Conservation (phyloP, 2,329 filamentous ascomycete genomes). For the Aquanectria penicillioides region DNA sequence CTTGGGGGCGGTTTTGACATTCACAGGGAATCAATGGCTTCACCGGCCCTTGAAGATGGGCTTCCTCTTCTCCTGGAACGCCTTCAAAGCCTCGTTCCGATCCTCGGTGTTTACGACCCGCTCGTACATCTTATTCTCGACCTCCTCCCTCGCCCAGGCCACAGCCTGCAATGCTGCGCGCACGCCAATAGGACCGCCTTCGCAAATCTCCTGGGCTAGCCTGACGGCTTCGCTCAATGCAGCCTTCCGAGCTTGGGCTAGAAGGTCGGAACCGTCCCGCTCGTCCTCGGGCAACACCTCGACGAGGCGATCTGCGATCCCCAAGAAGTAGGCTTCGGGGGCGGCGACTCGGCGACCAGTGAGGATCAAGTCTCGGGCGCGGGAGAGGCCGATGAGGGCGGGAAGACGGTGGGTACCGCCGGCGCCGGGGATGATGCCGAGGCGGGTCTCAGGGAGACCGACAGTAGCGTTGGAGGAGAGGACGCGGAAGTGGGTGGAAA, state of each 20-base stretch:
- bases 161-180: conserved; percentile 84
- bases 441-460: conserved; percentile 87
- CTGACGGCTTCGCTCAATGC: conserved; percentile 81
- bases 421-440: conserved; percentile 94
- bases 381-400: conserved; percentile 78
- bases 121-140: conserved; percentile 90
- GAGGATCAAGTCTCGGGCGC: conserved; percentile 90
- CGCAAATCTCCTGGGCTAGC: conserved; percentile 85
- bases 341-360: conserved; percentile 88
- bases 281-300: conserved; percentile 73
- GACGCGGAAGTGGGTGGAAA: conserved; percentile 89
- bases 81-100: conserved; percentile 84
- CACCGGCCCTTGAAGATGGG: conserved; percentile 66
- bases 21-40: conserved; percentile 18
- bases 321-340: conserved; percentile 89
- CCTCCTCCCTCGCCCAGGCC: conserved; percentile 73
- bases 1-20: too few species aligned
- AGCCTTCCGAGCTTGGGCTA: conserved; percentile 69
- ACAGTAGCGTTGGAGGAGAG: conserved; percentile 82
- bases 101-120: conserved; percentile 86
- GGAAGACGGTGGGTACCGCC: conserved; percentile 92
- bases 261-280: conserved; percentile 54
- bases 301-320: conserved; percentile 89
- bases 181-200: conserved; percentile 87
- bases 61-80: conserved; percentile 76